Evolutionary conservation across 2,329 filamentous ascomycete species (phyloP).

Genomic region (Aureobasidium uvarum): DNA sequence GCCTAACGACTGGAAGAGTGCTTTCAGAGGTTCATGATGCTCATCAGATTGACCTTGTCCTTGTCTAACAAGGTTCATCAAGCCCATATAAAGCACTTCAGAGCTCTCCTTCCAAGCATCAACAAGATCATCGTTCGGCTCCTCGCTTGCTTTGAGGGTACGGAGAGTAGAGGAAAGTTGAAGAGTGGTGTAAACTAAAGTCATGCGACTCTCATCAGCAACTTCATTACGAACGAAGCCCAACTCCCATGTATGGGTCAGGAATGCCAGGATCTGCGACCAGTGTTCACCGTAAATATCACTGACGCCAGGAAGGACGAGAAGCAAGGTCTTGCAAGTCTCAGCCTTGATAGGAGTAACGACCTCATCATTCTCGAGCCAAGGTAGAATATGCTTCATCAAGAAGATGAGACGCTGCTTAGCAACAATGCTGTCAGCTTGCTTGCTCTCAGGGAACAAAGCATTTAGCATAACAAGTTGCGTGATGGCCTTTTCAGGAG

Average conservation of each 20-base stretch:
- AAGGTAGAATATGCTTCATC: slow-evolving; percentile 72
- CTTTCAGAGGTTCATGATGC: slow-evolving; percentile 65
- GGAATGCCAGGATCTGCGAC: slow-evolving; percentile 51
- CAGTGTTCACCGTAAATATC: slow-evolving; percentile 89
- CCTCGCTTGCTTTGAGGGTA: slow-evolving; percentile 53
- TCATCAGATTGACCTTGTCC: slow-evolving; percentile 49
- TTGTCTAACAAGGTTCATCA: slow-evolving; percentile 63
- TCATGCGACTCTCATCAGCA: slow-evolving; percentile 32
- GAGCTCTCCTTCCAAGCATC: slow-evolving; percentile 67
- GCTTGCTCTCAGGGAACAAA: slow-evolving; percentile 51
- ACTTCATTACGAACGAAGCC: slow-evolving; percentile 20
- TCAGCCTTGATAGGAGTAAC: slow-evolving; percentile 56
- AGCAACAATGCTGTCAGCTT: slow-evolving; percentile 49
- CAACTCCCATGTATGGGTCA: slow-evolving; percentile 41
- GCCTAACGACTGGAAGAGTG: slow-evolving; percentile 72
- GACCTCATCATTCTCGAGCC: slow-evolving; percentile 56
- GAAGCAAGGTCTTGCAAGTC: slow-evolving; percentile 53
- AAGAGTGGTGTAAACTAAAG: slow-evolving; percentile 66
- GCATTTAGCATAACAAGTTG: slow-evolving; percentile 56
- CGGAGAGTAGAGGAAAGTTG: slow-evolving; percentile 66
- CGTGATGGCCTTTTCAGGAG: slow-evolving; percentile 41
- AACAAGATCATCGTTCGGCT: slow-evolving; percentile 80
- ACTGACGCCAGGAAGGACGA: slow-evolving; percentile 69
- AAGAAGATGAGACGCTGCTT: slow-evolving; percentile 76
- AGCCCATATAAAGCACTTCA: slow-evolving; percentile 54